Evolutionary conservation across 331 rosid species (phyloP).

Genomic region (Arachis monticola): DNA sequence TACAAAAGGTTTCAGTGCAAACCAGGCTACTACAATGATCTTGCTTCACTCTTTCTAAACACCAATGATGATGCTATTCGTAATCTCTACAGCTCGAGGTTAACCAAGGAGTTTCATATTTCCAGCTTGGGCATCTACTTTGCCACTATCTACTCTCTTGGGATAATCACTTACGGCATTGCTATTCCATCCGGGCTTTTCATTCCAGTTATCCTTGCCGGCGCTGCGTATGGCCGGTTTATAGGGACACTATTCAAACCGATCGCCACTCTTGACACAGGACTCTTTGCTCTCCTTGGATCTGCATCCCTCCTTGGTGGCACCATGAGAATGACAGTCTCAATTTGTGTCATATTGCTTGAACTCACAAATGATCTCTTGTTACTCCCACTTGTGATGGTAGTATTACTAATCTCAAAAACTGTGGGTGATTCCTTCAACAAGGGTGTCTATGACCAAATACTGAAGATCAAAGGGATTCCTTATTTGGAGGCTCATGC

Average conservation of each 20-base stretch:
- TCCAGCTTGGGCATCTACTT: slow-evolving; percentile 71
- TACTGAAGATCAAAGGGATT: slow-evolving; percentile 74
- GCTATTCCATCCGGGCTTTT: slow-evolving; percentile 93
- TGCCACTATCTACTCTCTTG: slow-evolving; percentile 62
- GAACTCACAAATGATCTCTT: slow-evolving; percentile 85
- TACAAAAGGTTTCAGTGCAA: slow-evolving; percentile 83
- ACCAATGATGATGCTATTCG: slow-evolving; percentile 93
- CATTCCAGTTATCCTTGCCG: slow-evolving; percentile 94
- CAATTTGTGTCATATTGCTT: slow-evolving; percentile 76
- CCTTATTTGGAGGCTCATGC: slow-evolving; percentile 94
- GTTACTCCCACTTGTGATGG: slow-evolving; percentile 87
- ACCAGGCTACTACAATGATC: slow-evolving; percentile 77
- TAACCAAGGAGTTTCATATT: slow-evolving; percentile 59
- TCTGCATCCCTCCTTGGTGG: slow-evolving; percentile 90
- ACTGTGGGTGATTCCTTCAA: slow-evolving; percentile 82
- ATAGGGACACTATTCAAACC: slow-evolving; percentile 62
- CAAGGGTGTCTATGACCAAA: slow-evolving; percentile 88
- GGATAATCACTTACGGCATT: slow-evolving; percentile 82
- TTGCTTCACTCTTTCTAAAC: slow-evolving; percentile 85
- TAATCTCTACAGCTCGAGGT: slow-evolving; percentile 66
- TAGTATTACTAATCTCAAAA: slow-evolving; percentile 75
- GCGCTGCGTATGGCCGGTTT: slow-evolving; percentile 84
- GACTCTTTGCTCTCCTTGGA: slow-evolving; percentile 78
- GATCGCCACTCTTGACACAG: slow-evolving; percentile 61
- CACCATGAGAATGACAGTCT: slow-evolving; percentile 94